phyloP scores from a whole-genome alignment of 306 rosid genomes.

The Mucuna pruriens region DNA sequence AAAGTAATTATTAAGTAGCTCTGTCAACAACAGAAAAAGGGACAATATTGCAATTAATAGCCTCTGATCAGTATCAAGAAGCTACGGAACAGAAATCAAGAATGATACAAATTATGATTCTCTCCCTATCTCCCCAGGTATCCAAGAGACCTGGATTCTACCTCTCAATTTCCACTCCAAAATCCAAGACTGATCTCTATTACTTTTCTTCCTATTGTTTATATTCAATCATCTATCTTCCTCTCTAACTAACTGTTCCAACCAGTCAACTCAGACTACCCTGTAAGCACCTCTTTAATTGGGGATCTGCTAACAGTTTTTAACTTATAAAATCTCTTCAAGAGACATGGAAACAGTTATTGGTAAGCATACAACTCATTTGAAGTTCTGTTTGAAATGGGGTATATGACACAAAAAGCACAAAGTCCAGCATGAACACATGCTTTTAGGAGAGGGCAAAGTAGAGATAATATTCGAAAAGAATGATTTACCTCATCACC shows the following conservation, averaged over 20 bases:
- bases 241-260: neutral
- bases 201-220: neutral
- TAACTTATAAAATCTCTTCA: slow-evolving; percentile 10
- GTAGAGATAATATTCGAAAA: slow-evolving; percentile 12
- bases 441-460: neutral
- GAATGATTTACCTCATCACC: slow-evolving; percentile 63
- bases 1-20: neutral
- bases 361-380: neutral
- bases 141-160: neutral
- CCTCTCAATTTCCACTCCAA: neutral
- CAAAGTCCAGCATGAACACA: neutral
- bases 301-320: slow-evolving; percentile 23
- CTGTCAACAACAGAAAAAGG: neutral
- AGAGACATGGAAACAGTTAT: slow-evolving; percentile 12
- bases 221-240: neutral
- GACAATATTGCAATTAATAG: neutral
- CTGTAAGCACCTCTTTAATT: neutral
- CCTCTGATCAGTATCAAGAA: neutral
- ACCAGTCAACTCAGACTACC: neutral
- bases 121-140: neutral
- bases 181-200: neutral
- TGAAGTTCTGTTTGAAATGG: neutral
- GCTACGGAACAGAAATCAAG: neutral
- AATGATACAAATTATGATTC: neutral
- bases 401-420: slow-evolving; percentile 7